Evolutionary conservation across 2,329 filamentous ascomycete species (phyloP).

Genomic region (Talaromyces pinophilus): DNA sequence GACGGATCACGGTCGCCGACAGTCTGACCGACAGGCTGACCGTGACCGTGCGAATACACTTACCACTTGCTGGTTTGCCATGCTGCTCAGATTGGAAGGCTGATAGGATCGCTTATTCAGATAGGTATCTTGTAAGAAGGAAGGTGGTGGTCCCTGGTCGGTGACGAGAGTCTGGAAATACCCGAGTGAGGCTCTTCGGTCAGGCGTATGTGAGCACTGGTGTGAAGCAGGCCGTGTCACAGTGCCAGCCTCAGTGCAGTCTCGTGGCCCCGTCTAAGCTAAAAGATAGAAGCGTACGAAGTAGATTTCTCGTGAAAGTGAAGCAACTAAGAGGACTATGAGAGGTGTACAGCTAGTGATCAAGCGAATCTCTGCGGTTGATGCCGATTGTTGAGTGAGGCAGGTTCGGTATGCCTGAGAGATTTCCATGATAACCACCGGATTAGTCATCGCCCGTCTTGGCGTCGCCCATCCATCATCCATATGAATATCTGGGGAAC

Average conservation of each 20-base stretch:
- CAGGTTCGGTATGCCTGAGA: conserved; percentile 39
- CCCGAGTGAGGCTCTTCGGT: not conserved
- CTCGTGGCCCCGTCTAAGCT: conserved; percentile 1
- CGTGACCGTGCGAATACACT: conserved; percentile 37
- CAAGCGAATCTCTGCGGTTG: conserved; percentile 4
- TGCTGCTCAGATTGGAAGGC: conserved; percentile 28
- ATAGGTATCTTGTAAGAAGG: not conserved
- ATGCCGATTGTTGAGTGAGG: conserved; percentile 37
- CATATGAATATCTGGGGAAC: too few species aligned
- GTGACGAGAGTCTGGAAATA: not conserved
- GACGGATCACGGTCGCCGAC: not conserved
- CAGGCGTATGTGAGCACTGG: not conserved
- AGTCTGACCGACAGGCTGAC: conserved; percentile 20
- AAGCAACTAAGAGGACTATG: not conserved
- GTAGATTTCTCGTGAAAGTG: not conserved
- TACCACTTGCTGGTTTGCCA: conserved; percentile 54
- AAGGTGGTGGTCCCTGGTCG: not conserved
- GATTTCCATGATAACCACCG: conserved; percentile 38
- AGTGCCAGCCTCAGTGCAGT: not conserved
- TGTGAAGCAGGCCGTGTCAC: not conserved
- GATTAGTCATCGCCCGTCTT: conserved; percentile 36
- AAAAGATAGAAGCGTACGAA: not conserved
- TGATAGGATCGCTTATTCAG: not conserved
- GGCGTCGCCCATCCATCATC: not conserved
- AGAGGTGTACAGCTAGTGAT: conserved; percentile 11